Percentiles rank a stretch among this genome's conserved stretches.
Conservation (phyloP, 179 eudicot genomes). For the Beta lomatogona region DNA sequence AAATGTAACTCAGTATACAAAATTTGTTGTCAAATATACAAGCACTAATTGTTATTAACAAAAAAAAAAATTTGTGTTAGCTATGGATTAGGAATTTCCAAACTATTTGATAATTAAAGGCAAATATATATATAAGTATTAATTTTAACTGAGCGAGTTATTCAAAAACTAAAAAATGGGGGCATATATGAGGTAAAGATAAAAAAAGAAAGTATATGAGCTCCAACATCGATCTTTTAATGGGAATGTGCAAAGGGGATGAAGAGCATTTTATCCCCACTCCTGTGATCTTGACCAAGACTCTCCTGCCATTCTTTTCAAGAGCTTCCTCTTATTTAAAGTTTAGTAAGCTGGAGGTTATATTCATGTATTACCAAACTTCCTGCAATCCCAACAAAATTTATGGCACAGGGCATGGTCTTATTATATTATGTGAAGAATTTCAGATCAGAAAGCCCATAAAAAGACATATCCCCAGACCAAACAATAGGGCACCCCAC, state of each 20-base stretch:
- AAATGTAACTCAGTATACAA: too few species aligned
- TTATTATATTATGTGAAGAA: background rate
- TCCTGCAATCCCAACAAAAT: slow-evolving; percentile 40
- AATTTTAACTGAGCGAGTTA: too few species aligned
- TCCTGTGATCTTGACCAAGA: slow-evolving; percentile 58
- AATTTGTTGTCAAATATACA: too few species aligned
- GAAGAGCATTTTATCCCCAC: slow-evolving; percentile 37
- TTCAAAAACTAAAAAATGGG: slow-evolving; percentile 11
- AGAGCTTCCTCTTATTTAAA: slow-evolving; percentile 26
- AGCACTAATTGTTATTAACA: too few species aligned
- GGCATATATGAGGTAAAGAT: slow-evolving; percentile 35
- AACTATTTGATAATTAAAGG: too few species aligned
- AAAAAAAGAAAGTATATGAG: too few species aligned
- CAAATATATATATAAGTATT: too few species aligned
- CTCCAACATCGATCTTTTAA: slow-evolving; percentile 35
- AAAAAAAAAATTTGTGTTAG: too few species aligned
- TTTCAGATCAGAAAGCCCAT: slow-evolving; percentile 21
- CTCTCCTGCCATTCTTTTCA: slow-evolving; percentile 43
- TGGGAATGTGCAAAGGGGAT: slow-evolving; percentile 60
- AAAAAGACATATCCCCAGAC: slow-evolving; percentile 14
- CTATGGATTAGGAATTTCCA: too few species aligned
- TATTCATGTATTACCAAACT: slow-evolving; percentile 20
- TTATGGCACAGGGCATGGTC: slow-evolving; percentile 45
- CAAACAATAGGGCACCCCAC: slow-evolving; percentile 21
- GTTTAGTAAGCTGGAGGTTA: too few species aligned